These are phyloP conservation scores for Solanum dulcamara DNA, from an alignment of 257 asterid species.

Conservation along the genomic window DNA sequence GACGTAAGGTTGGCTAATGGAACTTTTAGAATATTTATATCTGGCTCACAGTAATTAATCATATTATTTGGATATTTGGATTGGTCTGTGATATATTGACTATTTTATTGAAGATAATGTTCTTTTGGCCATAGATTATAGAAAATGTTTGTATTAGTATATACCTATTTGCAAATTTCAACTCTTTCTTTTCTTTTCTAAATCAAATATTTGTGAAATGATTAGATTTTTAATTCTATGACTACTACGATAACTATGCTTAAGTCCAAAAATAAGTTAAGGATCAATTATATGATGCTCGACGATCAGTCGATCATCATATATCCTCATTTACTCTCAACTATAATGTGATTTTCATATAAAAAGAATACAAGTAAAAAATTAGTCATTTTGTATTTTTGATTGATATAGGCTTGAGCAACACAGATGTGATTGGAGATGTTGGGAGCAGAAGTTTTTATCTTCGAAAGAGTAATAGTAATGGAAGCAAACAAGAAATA, in stretches of 20 bases:
- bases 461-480: conserved; percentile 30
- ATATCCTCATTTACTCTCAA: too few relatives aligned
- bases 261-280: background rate
- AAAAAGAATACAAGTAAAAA: too few relatives aligned
- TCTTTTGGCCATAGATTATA: background rate
- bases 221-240: background rate
- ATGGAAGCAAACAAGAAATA: background rate
- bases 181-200: background rate
- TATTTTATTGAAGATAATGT: background rate
- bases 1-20: background rate
- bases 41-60: background rate
- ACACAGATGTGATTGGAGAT: conserved; percentile 53
- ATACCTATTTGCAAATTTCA: background rate
- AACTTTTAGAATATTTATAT: background rate
- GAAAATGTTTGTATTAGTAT: background rate
- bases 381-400: background rate
- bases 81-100: background rate
- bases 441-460: conserved; percentile 58
- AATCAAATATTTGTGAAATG: background rate
- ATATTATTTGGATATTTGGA: background rate
- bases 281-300: background rate
- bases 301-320: too few relatives aligned
- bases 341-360: too few relatives aligned
- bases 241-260: background rate
- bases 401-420: conserved; percentile 45